Evolutionary conservation across 768 basidiomycete genomes (phyloP).

Genomic region (Xanthoconium stramineum): DNA sequence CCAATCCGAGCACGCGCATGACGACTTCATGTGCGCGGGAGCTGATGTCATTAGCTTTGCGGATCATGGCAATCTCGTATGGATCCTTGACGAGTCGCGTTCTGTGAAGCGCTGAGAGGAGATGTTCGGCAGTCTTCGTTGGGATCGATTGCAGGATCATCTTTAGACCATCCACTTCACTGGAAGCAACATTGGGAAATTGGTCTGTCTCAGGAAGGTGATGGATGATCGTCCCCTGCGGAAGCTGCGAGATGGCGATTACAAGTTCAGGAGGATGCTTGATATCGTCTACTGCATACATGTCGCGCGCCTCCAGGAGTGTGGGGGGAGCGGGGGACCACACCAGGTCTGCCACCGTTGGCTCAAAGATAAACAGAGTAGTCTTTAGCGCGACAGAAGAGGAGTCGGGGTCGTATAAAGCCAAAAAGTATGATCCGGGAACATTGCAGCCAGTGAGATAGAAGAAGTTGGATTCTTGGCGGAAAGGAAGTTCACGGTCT

Average conservation of each 20-base stretch:
- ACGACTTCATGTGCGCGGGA: slow-evolving; percentile 87
- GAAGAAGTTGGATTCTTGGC: slow-evolving; percentile 83
- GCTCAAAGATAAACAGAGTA: slow-evolving; percentile 77
- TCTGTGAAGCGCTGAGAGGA: slow-evolving; percentile 75
- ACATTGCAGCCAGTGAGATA: slow-evolving; percentile 81
- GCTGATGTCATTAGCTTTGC: slow-evolving; percentile 80
- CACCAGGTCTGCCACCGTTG: slow-evolving; percentile 71
- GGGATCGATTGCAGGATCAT: neutral
- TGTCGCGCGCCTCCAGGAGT: slow-evolving; percentile 48
- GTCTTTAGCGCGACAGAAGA: slow-evolving; percentile 34
- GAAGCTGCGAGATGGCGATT: slow-evolving; percentile 42
- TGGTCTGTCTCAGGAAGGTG: slow-evolving; percentile 46
- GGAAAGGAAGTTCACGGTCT: slow-evolving; percentile 74
- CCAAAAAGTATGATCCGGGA: slow-evolving; percentile 65
- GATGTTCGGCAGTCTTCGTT: slow-evolving; percentile 38
- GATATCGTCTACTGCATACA: slow-evolving; percentile 60
- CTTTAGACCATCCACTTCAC: slow-evolving; percentile 8
- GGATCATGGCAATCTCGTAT: slow-evolving; percentile 71
- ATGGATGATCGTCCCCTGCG: slow-evolving; percentile 60
- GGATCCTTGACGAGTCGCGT: slow-evolving; percentile 77
- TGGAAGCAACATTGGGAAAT: slow-evolving; percentile 15
- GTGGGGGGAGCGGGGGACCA: slow-evolving; percentile 87
- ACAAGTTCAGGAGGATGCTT: slow-evolving; percentile 48
- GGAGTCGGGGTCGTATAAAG: slow-evolving; percentile 47
- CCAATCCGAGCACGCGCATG: slow-evolving; percentile 84